Percentiles rank a stretch among this genome's conserved stretches.
Evolutionary conservation across 2,329 filamentous ascomycete species (phyloP).

Genomic region (Hymenoscyphus repandus): DNA sequence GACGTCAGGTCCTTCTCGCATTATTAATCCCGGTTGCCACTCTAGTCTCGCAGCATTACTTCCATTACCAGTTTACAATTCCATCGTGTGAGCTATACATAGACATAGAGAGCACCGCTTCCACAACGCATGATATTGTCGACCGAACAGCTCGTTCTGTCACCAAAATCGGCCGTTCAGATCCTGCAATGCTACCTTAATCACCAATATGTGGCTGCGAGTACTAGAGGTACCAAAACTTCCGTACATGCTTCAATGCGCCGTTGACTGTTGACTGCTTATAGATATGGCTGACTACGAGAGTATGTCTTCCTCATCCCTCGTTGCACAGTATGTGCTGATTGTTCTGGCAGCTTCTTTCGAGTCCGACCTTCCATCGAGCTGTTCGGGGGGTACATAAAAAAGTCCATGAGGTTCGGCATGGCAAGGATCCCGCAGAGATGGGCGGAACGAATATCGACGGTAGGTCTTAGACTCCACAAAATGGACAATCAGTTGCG

Average conservation of each 20-base stretch:
- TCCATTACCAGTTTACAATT: no score
- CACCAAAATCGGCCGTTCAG: background rate
- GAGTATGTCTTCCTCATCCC: conserved; percentile 16
- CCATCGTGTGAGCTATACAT: no score
- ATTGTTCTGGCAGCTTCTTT: conserved; percentile 40
- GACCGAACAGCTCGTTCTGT: no score
- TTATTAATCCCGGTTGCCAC: no score
- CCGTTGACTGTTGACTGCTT: conserved; percentile 5
- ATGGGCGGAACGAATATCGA: conserved; percentile 44
- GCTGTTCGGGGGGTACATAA: conserved; percentile 44
- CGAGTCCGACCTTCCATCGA: conserved; percentile 49
- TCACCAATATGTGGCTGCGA: conserved; percentile 29
- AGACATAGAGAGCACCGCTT: no score
- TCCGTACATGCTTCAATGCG: background rate
- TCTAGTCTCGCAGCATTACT: no score
- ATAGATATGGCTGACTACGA: conserved; percentile 23
- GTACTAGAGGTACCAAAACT: conserved; percentile 34
- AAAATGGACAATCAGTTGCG: background rate
- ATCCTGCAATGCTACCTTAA: conserved; percentile 5
- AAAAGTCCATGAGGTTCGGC: conserved; percentile 32
- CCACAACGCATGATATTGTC: no score
- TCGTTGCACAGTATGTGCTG: background rate
- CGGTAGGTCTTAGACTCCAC: conserved; percentile 18
- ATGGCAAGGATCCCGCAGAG: conserved; percentile 44
- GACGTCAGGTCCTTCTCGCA: no score